These are phyloP conservation scores for Leishmania amazonensis DNA, from an alignment of 208 protist genomes.

Conservation along the genomic window DNA sequence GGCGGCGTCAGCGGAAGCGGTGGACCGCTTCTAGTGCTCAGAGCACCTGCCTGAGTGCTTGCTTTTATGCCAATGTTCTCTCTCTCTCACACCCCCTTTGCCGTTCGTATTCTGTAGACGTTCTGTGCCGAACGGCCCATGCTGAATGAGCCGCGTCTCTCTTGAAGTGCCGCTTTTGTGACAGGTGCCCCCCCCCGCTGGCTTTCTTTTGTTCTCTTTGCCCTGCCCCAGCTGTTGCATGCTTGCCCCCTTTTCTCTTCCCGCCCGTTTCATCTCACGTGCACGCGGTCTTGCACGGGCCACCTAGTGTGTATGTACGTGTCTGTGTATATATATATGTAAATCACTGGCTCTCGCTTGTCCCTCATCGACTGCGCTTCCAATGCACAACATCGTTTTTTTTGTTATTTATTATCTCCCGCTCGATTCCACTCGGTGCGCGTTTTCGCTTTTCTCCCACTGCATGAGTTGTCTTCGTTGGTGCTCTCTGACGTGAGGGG, in stretches of 20 bases:
- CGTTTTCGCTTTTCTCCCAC: not conserved
- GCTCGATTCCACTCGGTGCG: not conserved
- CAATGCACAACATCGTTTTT: not conserved
- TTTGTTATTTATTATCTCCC: not conserved
- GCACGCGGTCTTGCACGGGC: not conserved
- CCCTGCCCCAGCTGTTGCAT: not conserved
- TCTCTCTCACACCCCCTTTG: not conserved
- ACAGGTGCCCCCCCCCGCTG: not conserved
- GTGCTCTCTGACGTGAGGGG: not conserved
- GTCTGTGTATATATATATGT: not conserved
- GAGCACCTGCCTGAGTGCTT: conserved; percentile 1
- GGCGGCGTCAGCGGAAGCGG: not conserved
- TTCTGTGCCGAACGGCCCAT: not conserved
- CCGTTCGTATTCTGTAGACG: not conserved
- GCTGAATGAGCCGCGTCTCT: not conserved
- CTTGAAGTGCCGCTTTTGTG: not conserved
- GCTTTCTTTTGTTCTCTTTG: not conserved
- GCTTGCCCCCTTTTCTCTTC: not conserved
- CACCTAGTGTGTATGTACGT: not conserved
- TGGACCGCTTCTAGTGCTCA: conserved; percentile 8
- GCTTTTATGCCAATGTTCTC: conserved; percentile 3
- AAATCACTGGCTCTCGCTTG: not conserved
- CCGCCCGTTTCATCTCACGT: not conserved
- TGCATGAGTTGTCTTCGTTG: not conserved
- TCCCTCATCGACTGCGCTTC: not conserved